Conservation (phyloP, 306 rosid genomes). For the Spatholobus suberectus region DNA sequence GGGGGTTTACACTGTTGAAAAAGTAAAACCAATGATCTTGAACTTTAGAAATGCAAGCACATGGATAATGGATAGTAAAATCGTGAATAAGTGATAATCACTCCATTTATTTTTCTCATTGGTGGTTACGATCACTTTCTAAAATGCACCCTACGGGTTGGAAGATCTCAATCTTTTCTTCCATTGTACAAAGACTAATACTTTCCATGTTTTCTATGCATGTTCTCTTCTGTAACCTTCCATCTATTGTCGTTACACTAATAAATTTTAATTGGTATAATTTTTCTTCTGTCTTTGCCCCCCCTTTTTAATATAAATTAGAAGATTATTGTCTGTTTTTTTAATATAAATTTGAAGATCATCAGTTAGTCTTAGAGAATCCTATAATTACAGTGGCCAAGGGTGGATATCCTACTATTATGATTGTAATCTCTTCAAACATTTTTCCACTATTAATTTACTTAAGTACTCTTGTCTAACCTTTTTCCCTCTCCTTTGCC, state of each 20-base stretch:
- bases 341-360: background rate
- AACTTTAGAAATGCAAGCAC: background rate
- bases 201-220: background rate
- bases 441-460: constrained; percentile 2
- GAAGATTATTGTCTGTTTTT: background rate
- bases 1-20: constrained; percentile 19
- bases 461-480: background rate
- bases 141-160: background rate
- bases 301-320: background rate
- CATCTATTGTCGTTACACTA: background rate
- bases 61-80: constrained; percentile 5
- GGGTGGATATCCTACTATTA: constrained; percentile 22
- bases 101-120: background rate
- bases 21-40: background rate
- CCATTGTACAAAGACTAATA: background rate
- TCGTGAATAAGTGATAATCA: background rate
- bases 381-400: background rate
- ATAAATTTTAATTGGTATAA: background rate
- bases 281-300: background rate
- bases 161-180: constrained; percentile 26
- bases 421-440: constrained; percentile 4
- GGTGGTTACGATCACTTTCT: background rate
- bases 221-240: constrained; percentile 5
- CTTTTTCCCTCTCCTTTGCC: constrained; percentile 22
- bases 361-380: background rate